These are phyloP conservation scores for Phytophthora europaea DNA, from an alignment of 352 stramenopile species.

Conservation along the genomic window DNA sequence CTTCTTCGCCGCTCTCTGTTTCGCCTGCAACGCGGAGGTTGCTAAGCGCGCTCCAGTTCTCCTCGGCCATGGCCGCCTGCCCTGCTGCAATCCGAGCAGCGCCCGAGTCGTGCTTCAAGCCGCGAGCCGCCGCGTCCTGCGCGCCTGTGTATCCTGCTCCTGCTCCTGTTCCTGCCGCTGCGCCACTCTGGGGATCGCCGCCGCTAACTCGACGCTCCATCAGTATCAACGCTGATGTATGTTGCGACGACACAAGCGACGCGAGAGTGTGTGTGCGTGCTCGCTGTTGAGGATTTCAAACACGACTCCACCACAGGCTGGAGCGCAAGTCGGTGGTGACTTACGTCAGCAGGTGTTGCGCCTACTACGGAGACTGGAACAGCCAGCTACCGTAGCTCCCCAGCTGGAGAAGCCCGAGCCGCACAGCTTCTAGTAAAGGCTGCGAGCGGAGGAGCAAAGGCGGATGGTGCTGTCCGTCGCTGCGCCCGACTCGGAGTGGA, in stretches of 20 bases:
- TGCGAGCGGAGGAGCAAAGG: conserved; percentile 6
- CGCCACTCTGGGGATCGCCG: neutral
- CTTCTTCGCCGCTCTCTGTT: conserved; percentile 19
- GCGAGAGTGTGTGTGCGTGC: neutral
- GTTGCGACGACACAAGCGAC: conserved; percentile 23
- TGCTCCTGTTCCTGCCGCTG: conserved; percentile 13
- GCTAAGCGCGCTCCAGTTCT: conserved; percentile 53
- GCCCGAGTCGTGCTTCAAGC: conserved; percentile 19
- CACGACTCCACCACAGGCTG: conserved; percentile 30
- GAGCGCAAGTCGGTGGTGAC: conserved; percentile 12
- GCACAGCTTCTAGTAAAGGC: conserved; percentile 26
- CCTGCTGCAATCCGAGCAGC: neutral
- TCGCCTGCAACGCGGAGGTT: conserved; percentile 46
- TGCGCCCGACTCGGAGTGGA: neutral
- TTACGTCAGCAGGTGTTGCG: conserved; percentile 29
- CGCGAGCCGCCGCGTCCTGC: conserved; percentile 2
- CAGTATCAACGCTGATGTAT: conserved; percentile 28
- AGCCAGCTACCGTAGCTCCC: conserved; percentile 7
- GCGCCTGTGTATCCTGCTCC: neutral
- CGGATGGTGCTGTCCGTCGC: conserved; percentile 15
- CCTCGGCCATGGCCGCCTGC: conserved; percentile 25
- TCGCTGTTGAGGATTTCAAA: conserved; percentile 31
- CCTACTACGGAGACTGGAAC: conserved; percentile 17
- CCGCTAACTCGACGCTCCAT: conserved; percentile 25
- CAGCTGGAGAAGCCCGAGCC: conserved; percentile 34